Base-by-base conservation (phyloP, 768 basidiomycete species). In the Termitomyces sp. region DNA sequence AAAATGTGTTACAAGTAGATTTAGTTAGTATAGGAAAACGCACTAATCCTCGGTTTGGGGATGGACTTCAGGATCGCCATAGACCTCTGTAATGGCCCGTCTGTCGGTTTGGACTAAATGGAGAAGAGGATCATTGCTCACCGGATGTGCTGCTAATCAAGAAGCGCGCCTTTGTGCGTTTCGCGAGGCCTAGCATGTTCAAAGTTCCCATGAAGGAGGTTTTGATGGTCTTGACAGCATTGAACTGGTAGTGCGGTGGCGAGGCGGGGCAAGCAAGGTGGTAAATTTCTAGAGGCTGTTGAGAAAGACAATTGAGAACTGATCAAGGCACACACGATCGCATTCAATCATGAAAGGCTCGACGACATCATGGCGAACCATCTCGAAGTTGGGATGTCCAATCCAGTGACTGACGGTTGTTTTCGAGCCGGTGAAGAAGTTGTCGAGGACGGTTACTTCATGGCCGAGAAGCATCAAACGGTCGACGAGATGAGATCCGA, bases 331-430 rank as follows among this genome's bases (percentile, higher is more conserved):
- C 91, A 67, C 68, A 95, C 92, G 95, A 74, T 99, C 97, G 61
- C 95, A 96, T 72, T 99, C 97, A 71, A 97, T 96, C 87, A 96
- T 90, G 77, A 97, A 95, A 1, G 95, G 94, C 67, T 98, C 90
- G 42, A 98, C 89, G 23, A 99, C 90, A 69, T 99, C 97, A 71
- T 98, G 97, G 57, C 97, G 86, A 63, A 98, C 92, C 76, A 99
- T 79, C 75, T 98, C 96, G 65, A 99, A 99, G 77, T 98, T 98
- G 60, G 97, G 97, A 72, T 99, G 97, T 8, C 97, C 97, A 57
- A 94, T 81, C 94, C 94, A 96, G 66, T 94, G 90, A 63, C 88
- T 87, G 61, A 98, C 90, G 51, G 95, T 96, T n/a, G 94, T 96
- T 73, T 95, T 95, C 54, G 90, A 91, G 16, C 97, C 97, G 25